Base-by-base conservation (phyloP, 2,329 filamentous ascomycete species). In the Hymenoscyphus linearis region DNA sequence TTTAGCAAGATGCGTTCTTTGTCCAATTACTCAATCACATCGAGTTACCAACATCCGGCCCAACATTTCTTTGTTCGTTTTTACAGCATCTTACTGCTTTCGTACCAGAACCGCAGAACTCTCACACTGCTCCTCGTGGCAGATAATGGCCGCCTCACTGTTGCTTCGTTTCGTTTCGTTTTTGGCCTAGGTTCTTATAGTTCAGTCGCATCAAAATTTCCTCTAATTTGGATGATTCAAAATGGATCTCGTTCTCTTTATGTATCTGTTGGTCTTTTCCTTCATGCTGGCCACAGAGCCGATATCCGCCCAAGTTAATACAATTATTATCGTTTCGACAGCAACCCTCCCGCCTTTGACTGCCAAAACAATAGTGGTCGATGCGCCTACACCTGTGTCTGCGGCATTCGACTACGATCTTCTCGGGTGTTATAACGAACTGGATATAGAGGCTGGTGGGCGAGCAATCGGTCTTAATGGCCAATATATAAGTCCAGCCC, bases 361-460 rank as follows among this genome's bases (percentile, higher is more conserved):
- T 25, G 47, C 52, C 5, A 31, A 31, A 31, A 56, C 27, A 22
- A 6, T 37, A 13, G 55, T 25, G 34, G 56, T 59, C 16, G 25
- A 14, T 18, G 27, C 52, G 18, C 34, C 59, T 13, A 59, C 52
- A 7, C 9, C 54, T 18, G 18, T 27, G 12, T 13, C 57, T 4
- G 52, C 22, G 27, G 34, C 58, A 26, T 50, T 52, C 25, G 25
- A 60, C 25, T 65, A 62, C 54, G 27, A 56, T 36, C 44, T 64
- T 3, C 34, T 64, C 6, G 64, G 66, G n/a, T 66, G 64, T 56
- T 67, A 64, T 44, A 61, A 60, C n/a, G 64, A 67, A 59, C 60
- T 62, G 34, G 36, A 56, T 4, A 7, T 50, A 13, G 34, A 14
- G 10, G 31, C 50, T 7, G 56, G 58, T 22, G 50, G 47, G 18